These are phyloP conservation scores for Chondrostereum purpureum DNA, from an alignment of 1,284 basidiomycete genomes.

Conservation along the genomic window DNA sequence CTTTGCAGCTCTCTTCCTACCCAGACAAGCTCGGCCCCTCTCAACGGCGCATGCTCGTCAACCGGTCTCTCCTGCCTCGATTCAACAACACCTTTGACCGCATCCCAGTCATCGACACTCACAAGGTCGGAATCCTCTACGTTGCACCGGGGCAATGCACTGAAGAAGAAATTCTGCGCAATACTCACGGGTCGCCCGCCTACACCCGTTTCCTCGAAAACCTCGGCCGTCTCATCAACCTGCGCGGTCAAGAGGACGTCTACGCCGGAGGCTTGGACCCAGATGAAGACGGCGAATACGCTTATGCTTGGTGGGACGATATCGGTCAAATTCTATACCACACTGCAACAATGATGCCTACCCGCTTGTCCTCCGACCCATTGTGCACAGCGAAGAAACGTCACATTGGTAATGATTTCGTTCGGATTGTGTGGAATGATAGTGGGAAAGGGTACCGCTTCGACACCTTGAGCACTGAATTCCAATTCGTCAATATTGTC, in stretches of 20 bases:
- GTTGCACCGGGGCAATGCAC: conserved; percentile 87
- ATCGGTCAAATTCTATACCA: conserved; percentile 95
- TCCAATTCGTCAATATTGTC: conserved; percentile 97
- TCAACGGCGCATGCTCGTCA: conserved; percentile 43
- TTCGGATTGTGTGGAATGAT: conserved; percentile 97
- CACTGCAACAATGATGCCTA: conserved; percentile 96
- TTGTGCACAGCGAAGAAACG: conserved; percentile 81
- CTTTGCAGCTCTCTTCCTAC: conserved; percentile 82
- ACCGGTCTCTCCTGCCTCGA: conserved; percentile 43
- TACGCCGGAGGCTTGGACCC: conserved; percentile 91
- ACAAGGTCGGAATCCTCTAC: conserved; percentile 96
- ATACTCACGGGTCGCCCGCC: conserved; percentile 89
- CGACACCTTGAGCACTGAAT: conserved; percentile 87
- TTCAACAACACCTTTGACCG: conserved; percentile 75
- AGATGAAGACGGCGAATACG: conserved; percentile 87
- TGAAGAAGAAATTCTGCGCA: conserved; percentile 85
- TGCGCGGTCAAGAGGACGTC: conserved; percentile 91
- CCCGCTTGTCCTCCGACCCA: conserved; percentile 52
- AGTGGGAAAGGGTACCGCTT: conserved; percentile 83
- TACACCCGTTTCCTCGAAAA: conserved; percentile 92
- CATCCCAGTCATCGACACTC: conserved; percentile 94
- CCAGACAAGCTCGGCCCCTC: conserved; percentile 38
- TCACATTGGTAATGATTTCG: conserved; percentile 92
- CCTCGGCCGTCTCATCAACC: conserved; percentile 82
- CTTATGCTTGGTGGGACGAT: conserved; percentile 99